A percentile compares a stretch with the other conserved stretches of the same genome.
Evolutionary conservation across 345 rosid species (phyloP).

Genomic region (Citrus trifoliata): DNA sequence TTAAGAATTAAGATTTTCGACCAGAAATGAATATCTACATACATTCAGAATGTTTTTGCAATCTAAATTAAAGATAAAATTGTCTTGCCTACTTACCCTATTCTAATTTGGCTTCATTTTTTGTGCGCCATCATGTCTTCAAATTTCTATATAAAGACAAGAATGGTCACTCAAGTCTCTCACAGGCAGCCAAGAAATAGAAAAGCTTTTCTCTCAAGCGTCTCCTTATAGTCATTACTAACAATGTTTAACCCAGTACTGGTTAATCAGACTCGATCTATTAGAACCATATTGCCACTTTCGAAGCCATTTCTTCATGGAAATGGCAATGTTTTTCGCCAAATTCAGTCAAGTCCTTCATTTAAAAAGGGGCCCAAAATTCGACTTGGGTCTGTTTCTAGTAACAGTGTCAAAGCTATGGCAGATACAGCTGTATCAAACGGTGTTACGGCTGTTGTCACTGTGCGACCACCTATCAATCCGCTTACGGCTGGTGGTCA

Average conservation of each 20-base stretch:
- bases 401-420: constrained; percentile 16
- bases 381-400: constrained; percentile 2
- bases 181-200: not conserved
- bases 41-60: too few relatives aligned
- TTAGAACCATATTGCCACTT: constrained; percentile 6
- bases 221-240: not conserved
- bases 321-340: constrained; percentile 10
- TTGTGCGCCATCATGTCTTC: not conserved
- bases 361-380: not conserved
- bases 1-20: too few relatives aligned
- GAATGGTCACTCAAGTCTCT: not conserved
- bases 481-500: not conserved
- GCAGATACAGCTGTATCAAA: not conserved
- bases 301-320: constrained; percentile 30
- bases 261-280: constrained; percentile 12
- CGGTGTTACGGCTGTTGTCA: constrained; percentile 35
- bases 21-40: too few relatives aligned
- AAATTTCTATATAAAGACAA: not conserved
- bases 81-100: too few relatives aligned
- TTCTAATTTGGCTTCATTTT: too few relatives aligned
- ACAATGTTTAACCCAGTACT: constrained; percentile 35
- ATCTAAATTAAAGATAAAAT: too few relatives aligned
- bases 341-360: not conserved
- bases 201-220: not conserved
- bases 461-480: constrained; percentile 10